Evolutionary conservation across 768 basidiomycete genomes (phyloP).

Genomic region (Leccinellum rugosiceps): DNA sequence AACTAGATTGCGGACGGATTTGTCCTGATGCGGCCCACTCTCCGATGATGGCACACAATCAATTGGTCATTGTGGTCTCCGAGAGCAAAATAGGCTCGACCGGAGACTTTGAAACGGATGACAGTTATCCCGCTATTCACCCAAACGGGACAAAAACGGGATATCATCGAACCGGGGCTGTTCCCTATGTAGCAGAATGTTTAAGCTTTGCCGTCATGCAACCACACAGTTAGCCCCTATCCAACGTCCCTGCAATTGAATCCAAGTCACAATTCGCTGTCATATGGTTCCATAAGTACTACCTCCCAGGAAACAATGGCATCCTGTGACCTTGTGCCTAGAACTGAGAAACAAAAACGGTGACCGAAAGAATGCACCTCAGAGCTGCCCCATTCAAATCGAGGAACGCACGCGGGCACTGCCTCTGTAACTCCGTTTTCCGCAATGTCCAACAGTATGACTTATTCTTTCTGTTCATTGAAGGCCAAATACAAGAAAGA

Average conservation of each 20-base stretch:
- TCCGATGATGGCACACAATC: not conserved
- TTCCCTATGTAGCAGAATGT: not conserved
- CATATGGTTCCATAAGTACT: constrained; percentile 3
- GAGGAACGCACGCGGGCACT: constrained; percentile 11
- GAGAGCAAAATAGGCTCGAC: not conserved
- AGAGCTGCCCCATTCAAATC: not conserved
- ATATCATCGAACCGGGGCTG: not conserved
- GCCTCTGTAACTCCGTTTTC: constrained; percentile 11
- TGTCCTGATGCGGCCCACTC: not conserved
- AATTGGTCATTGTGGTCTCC: not conserved
- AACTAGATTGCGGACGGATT: not conserved
- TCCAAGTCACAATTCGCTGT: not conserved
- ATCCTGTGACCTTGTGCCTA: constrained; percentile 5
- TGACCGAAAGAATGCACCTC: constrained; percentile 8
- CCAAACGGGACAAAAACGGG: not conserved
- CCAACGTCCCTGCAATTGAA: not conserved
- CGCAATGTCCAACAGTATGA: not conserved
- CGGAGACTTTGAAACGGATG: not conserved
- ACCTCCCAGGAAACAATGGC: not conserved
- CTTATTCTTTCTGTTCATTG: constrained; percentile 7
- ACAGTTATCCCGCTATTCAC: not conserved
- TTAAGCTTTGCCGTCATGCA: not conserved
- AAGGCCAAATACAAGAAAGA: constrained; percentile 12
- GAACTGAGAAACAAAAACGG: not conserved
- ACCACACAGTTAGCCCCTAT: constrained; percentile 8